phyloP scores from a whole-genome alignment of 108 stramenopile species.

The Conticribra guillardii region DNA sequence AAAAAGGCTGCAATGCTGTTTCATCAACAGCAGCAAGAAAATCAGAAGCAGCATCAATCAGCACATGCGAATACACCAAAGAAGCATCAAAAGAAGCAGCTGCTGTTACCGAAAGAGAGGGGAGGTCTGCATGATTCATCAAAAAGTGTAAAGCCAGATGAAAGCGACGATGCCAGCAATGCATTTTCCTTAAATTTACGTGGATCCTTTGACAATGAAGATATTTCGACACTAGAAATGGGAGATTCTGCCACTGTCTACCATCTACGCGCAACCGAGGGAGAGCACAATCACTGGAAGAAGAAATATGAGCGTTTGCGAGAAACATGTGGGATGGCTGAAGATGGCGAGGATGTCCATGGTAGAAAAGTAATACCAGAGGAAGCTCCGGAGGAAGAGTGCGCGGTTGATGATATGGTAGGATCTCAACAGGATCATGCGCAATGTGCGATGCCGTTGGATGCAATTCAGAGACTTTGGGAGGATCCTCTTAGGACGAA shows the following conservation, averaged over 20 bases:
- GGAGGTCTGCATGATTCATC: background rate
- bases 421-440: background rate
- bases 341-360: background rate
- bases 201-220: conserved; percentile 37
- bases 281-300: conserved; percentile 36
- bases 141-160: background rate
- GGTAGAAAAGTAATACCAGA: background rate
- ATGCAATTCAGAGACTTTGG: background rate
- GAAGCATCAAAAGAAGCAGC: too few relatives aligned
- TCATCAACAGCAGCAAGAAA: background rate
- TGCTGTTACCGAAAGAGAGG: conserved; percentile 8
- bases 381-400: conserved; percentile 19
- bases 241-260: conserved; percentile 50
- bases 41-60: too few relatives aligned
- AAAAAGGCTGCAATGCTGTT: background rate
- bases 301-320: conserved; percentile 37
- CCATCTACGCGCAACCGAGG: conserved; percentile 10
- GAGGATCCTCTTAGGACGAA: background rate
- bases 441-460: background rate
- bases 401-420: background rate
- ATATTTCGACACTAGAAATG: conserved; percentile 47
- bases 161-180: conserved; percentile 29
- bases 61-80: too few relatives aligned
- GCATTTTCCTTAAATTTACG: conserved; percentile 42
- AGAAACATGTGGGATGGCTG: conserved; percentile 12